Base-by-base conservation (phyloP, 2,329 filamentous ascomycete species). In the Calonectria multiphialidica region DNA sequence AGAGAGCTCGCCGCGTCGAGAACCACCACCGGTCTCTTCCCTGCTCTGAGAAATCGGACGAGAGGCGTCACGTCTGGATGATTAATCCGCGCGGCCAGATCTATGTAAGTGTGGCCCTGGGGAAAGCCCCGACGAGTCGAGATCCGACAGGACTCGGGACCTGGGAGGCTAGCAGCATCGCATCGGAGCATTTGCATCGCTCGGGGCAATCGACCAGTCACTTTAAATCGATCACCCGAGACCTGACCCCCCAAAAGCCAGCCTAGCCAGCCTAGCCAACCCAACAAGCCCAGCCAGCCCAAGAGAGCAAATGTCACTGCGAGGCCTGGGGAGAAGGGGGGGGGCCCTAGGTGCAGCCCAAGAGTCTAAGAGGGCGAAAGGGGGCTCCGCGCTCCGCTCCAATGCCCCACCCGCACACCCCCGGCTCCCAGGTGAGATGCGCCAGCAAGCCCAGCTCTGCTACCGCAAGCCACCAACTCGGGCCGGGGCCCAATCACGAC, bases 11-110 rank as follows among this genome's bases (percentile, higher is more conserved):
- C 45, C 9, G n/a, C 45, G 47, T 13, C 23, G n/a, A 30, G 47
- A 50, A 30, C 21, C 47, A 50, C 25, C 16, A 21, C 47, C 28
- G 28, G 28, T 30, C 28, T 30, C 28, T 30, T 30, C 28, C 28
- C 25, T 10, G 55, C n/a, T 15, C n/a, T 21, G 45, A n/a, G 42
- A 63, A 50, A 65, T 68, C 55, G 66, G 40, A 64, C 50, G 61
- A 67, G 66, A 72, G 72, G 73, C 72, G 72, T 72, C 53, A 28
- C 16, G 28, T 25, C 44, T 30, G 37, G 42, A 44, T 71, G 53
- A 71, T 69, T 53, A 74, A 68, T 72, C 57, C 66, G 71, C 57
- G 70, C 71, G 73, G 57, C 74, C 70, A 74, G 74, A 75, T 75
- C 72, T 70, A 45, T 44, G 28, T 30, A 30, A 30, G 28, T 30